phyloP scores from a whole-genome alignment of 441 rosid genomes.

The Sinapis alba region DNA sequence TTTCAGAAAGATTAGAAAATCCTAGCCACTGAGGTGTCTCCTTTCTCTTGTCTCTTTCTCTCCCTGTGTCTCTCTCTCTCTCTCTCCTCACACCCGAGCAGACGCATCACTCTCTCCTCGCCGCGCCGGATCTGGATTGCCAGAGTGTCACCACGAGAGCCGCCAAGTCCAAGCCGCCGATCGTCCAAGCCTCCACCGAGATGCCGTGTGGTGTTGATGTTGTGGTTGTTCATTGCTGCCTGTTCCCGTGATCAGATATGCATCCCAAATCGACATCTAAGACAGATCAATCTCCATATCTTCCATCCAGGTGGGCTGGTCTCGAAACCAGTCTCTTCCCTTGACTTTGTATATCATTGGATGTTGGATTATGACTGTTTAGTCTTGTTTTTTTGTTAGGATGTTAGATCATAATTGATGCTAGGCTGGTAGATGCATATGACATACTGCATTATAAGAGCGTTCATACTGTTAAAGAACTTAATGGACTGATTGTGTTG shows the following conservation, averaged over 20 bases:
- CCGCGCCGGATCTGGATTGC: too few relatives aligned
- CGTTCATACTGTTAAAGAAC: background rate
- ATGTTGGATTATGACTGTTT: background rate
- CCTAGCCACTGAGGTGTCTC: too few relatives aligned
- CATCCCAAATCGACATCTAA: background rate
- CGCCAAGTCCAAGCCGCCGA: too few relatives aligned
- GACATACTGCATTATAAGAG: background rate
- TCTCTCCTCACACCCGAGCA: too few relatives aligned
- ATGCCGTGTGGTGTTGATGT: too few relatives aligned
- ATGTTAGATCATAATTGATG: background rate
- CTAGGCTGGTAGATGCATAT: background rate
- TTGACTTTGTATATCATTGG: background rate
- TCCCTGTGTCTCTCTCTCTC: too few relatives aligned
- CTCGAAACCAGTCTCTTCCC: background rate
- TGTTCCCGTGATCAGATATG: too few relatives aligned
- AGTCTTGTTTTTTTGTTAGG: background rate
- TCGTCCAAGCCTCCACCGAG: too few relatives aligned
- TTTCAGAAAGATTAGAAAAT: too few relatives aligned
- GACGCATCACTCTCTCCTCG: too few relatives aligned
- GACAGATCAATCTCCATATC: background rate
- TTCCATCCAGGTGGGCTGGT: background rate
- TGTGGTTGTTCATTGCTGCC: background rate
- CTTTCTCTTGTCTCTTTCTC: too few relatives aligned
- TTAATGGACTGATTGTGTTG: background rate
- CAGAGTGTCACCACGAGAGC: too few relatives aligned